Base-by-base conservation (phyloP, 176 grass and related monocot species). In the Oryza australiensis region DNA sequence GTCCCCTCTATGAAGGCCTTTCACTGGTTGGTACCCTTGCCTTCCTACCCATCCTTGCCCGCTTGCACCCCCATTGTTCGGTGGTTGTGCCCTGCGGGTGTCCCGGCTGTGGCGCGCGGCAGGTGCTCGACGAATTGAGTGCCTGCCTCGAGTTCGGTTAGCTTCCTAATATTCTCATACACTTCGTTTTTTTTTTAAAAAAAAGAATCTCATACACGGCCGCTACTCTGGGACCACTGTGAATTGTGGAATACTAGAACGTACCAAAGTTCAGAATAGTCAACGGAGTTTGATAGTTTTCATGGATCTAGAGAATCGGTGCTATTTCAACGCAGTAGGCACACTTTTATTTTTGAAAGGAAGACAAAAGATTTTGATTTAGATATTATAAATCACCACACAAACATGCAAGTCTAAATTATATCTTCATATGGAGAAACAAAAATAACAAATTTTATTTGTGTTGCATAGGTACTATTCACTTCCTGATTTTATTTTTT, bases 1-100 rank as follows among this genome's bases (percentile, higher is more conserved):
- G 41, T 97, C 77, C 89, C 84, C 11, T 83, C 92, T 90, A 94
- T 97, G 94, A 97, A 92, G 45, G 85, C 74, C 69, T 97, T 97
- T 77, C 90, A 94, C 60, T 97, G 94, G 94, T 97, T 30, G 5
- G 49, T 55, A 1, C 5, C n/a, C 23, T 22, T 7, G 5, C 18
- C 22, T 63, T 13, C n/a, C 33, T 24, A 37, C 34, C 33, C 70
- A n/a, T n/a, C n/a, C n/a, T n/a, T n/a, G 24, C 64, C 28, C 12
- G 5, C 26, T 81, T 60, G n/a, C n/a, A n/a, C n/a, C 38, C 6
- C 6, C 20, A 1, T 37, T 62, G 2, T 20, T 20, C 13, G 3
- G 63, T 10, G 0, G 59, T 30, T 82, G 29, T 73, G 26, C 30
- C 5, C n/a, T 73, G 35, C 30, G 8, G 71, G 9, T 4, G n/a